Evolutionary conservation across 1,284 basidiomycete genomes (phyloP), one percentile per base, ranked within the genome.

Genomic region (Schizophyllum amplum): DNA sequence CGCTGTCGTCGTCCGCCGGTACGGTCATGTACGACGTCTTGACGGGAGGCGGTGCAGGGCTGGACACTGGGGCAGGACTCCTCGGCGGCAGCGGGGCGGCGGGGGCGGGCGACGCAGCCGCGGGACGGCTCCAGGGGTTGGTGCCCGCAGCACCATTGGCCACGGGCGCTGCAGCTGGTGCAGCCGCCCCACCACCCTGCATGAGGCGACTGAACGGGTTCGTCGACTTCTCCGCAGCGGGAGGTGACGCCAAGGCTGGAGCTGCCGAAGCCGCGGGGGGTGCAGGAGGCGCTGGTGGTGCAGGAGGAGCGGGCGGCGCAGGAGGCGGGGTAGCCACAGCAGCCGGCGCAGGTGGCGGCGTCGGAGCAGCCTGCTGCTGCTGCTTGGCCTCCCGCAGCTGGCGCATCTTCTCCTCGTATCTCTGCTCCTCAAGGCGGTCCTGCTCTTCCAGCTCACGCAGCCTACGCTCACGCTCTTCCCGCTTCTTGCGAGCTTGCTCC

Each of bases 161-260:
- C 21, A 69, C 67, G 4, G 72, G 67, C 20, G 78, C 70, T 0
- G 69, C 65, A 6, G 68, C 51, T 26, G 68, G 64, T 0, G 65
- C n/a, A n/a, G n/a, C 50, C 7, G 67, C 57, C 3, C 68, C 71
- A 13, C 77, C 77, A 57, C 80, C 74, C 56, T 78, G 77, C 64
- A 86, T 77, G 56, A 89, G 65, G n/a, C 78, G 77, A 67, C 78
- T 87, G 67, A 90, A 90, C 0, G 87, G 87, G 67, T 90, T 89
- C 1, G 78, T 60, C 1, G 70, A 71, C 57, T 74, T 67, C 61
- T 71, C 65, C 3, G 56, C 48, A 24, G 62, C 56, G 22, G 68
- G 62, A 52, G 68, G 61, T 23, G 68, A 49, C 11, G 63, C 60
- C 54, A 65, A 61, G 52, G 71, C 64, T 21, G 56, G 23, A 4